Percentiles rank a stretch among this genome's conserved stretches.
phyloP scores from a whole-genome alignment of 31 red algal genomes.

The Odonthalia washingtoniensis region DNA sequence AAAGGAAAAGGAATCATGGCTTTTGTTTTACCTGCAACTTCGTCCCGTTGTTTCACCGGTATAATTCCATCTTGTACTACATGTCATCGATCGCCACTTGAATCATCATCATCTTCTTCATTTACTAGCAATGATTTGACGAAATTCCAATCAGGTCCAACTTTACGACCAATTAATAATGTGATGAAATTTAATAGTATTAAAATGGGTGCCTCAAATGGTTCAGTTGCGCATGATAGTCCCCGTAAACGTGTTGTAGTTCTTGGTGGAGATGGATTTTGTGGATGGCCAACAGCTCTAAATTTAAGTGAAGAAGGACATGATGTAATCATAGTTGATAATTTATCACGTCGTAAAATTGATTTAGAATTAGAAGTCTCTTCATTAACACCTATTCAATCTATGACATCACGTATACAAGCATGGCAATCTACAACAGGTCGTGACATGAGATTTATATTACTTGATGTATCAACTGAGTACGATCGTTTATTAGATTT shows the following conservation, averaged over 20 bases:
- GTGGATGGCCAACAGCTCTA: conserved; percentile 97
- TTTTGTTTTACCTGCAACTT: too few species aligned
- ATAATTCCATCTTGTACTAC: too few species aligned
- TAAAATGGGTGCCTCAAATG: not conserved
- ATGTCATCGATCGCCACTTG: too few species aligned
- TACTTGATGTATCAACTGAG: conserved; percentile 85
- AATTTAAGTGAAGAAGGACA: conserved; percentile 91
- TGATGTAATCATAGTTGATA: conserved; percentile 97
- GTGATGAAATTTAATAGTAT: too few species aligned
- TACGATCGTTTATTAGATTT: conserved; percentile 84
- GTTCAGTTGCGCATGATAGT: not conserved
- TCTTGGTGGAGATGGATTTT: conserved; percentile 97
- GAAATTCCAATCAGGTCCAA: too few species aligned
- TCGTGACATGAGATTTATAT: conserved; percentile 76
- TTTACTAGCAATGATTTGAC: too few species aligned
- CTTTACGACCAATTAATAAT: too few species aligned
- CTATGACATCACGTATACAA: conserved; percentile 72
- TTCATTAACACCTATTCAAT: conserved; percentile 93
- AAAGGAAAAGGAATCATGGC: too few species aligned
- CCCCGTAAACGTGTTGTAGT: conserved; percentile 71
- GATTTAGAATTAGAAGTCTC: conserved; percentile 93
- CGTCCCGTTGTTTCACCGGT: too few species aligned
- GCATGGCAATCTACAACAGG: conserved; percentile 77
- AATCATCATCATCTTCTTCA: too few species aligned
- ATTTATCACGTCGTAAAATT: conserved; percentile 95